Evolutionary conservation across 1,284 basidiomycete genomes (phyloP), one percentile per base, ranked within the genome.

Genomic region (Malassezia nana): DNA sequence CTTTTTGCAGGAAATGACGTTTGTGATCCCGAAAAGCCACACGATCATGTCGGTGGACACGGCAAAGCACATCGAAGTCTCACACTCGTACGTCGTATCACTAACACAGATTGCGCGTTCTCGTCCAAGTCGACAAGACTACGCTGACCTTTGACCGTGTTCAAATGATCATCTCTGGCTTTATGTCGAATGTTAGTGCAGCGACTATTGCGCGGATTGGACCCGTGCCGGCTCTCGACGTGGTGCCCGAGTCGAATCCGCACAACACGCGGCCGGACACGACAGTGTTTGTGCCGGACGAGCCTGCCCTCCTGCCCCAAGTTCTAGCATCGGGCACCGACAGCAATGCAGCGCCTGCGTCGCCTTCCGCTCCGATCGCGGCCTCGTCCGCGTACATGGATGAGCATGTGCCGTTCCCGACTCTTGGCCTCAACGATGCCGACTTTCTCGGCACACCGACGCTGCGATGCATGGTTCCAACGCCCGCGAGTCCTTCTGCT

Each of bases 41-140:
- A 58, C 55, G 32, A 61, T 73, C 48, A 70, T 70, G 69, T 60
- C 60, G 20, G 62, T 72, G 35, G 52, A 60, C 40, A 72, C 71
- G 5, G 71, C 69, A 20, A 72, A 73, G 50, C 71, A 73, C 46
- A 65, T 73, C 51, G 71, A 72, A 39, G 63, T 73, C 20, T 57
- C 64, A 8, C 70, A 72, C 39, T 29, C 39, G 31, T 42, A 42
- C 40, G 40, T 45, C 42, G 18, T 10, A 30, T 16, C 24, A 9
- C 41, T n/a, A 30, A 28, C 43, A 35, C 43, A 62, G 62, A n/a
- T 41, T 72, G 24, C 62, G 69, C 10, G 62, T 72, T n/a, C 60
- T 59, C 26, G 58, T 68, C 22, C 65, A 72, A 26, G 55, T 64
- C 22, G 64, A 58, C 32, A 71, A 71, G 56, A 62, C 67, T 35